Evolutionary conservation across 305 asterid species (phyloP).

Genomic region (Rubia balearica): DNA sequence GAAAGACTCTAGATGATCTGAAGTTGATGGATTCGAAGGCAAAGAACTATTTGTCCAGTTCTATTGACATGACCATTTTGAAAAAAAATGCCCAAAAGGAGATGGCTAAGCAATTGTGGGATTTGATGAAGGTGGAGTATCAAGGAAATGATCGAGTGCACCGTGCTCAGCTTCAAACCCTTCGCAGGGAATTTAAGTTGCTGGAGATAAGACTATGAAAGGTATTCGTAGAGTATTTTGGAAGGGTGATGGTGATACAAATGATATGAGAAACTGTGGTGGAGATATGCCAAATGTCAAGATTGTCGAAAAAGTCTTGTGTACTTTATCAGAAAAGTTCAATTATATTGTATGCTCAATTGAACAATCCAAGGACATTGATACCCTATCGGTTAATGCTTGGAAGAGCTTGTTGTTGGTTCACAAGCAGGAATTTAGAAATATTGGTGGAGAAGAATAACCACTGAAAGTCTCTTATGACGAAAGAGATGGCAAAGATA

Average conservation of each 20-base stretch:
- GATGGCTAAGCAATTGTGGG: background rate
- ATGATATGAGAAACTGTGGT: background rate
- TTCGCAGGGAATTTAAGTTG: no score
- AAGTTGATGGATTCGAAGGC: no score
- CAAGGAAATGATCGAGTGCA: background rate
- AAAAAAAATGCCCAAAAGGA: background rate
- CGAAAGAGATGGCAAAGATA: no score
- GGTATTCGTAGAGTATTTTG: no score
- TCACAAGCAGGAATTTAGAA: background rate
- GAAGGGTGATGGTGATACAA: background rate
- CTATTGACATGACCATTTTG: background rate
- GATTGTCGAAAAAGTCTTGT: no score
- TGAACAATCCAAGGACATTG: background rate
- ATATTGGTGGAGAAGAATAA: no score
- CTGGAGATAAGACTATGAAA: no score
- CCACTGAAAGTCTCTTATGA: no score
- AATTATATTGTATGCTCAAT: background rate
- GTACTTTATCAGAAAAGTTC: background rate
- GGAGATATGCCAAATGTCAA: background rate
- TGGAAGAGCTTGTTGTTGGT: background rate
- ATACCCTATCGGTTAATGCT: background rate
- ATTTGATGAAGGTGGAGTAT: background rate
- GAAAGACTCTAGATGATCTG: no score
- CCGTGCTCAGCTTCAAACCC: no score
- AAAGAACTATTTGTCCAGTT: no score